Conservation (phyloP, 1,284 basidiomycete species). For the Ganoderma multipileum region DNA sequence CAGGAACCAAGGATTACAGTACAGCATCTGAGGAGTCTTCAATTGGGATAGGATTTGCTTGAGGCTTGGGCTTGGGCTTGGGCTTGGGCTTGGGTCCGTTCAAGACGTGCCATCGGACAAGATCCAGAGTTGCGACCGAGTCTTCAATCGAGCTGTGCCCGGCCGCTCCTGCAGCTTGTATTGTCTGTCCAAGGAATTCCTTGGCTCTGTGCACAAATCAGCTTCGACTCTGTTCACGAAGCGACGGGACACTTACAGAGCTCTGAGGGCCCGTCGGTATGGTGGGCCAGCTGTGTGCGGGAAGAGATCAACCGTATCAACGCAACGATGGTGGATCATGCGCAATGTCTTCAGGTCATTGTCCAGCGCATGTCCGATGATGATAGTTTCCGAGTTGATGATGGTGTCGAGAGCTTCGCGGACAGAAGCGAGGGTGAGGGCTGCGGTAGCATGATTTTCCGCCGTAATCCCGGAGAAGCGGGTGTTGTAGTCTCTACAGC, state of each 20-base stretch:
- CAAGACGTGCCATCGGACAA: constrained; percentile 77
- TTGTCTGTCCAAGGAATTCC: constrained; percentile 77
- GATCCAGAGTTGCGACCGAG: constrained; percentile 83
- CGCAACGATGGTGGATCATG: constrained; percentile 80
- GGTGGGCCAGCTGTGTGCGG: constrained; percentile 83
- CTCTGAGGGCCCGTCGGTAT: constrained; percentile 78
- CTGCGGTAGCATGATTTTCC: constrained; percentile 61
- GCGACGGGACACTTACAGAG: constrained; percentile 63
- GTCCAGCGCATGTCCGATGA: constrained; percentile 87
- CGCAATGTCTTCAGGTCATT: constrained; percentile 90
- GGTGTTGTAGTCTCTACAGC: constrained; percentile 83
- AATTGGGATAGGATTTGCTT: background rate
- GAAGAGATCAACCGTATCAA: constrained; percentile 88
- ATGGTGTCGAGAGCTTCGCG: constrained; percentile 71
- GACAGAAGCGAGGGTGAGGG: constrained; percentile 69
- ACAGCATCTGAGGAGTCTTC: background rate
- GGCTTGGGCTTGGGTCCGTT: constrained; percentile 55
- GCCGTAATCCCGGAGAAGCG: constrained; percentile 87
- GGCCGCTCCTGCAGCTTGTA: constrained; percentile 77
- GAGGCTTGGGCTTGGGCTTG: constrained; percentile 37
- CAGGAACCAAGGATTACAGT: background rate
- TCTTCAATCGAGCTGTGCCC: constrained; percentile 90
- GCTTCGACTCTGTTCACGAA: constrained; percentile 6
- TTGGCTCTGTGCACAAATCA: constrained; percentile 60
- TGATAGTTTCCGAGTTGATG: constrained; percentile 80